Conservation (phyloP, 192 early-diverging fungal genomes). For the Backusella liffmaniae region DNA sequence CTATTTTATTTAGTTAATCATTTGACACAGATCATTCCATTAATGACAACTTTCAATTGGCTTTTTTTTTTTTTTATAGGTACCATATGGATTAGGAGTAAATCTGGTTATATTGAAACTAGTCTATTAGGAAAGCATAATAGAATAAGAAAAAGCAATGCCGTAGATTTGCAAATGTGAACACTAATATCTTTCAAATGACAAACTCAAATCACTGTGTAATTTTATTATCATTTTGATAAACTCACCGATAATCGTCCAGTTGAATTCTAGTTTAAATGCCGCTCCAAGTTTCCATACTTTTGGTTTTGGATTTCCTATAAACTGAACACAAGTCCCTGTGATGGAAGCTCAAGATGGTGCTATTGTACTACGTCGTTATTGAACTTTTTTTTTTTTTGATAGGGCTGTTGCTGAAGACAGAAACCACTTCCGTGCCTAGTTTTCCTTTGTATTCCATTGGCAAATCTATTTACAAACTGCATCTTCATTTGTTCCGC, state of each 20-base stretch:
- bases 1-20: not conserved
- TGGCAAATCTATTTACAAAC: not conserved
- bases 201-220: not conserved
- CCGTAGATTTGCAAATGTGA: not conserved
- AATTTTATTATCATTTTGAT: conserved; percentile 1
- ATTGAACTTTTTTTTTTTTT: not conserved
- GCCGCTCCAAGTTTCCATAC: not conserved
- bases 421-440: not conserved
- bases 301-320: not conserved
- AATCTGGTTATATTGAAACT: not conserved
- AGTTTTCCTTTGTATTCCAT: not conserved
- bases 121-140: not conserved
- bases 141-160: not conserved
- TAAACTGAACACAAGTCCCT: not conserved
- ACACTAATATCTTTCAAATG: not conserved
- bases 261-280: not conserved
- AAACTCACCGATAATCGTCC: conserved; percentile 5
- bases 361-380: not conserved
- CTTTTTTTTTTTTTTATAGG: not conserved
- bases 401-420: not conserved
- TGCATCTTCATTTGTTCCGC: not conserved
- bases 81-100: not conserved
- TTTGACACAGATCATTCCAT: not conserved
- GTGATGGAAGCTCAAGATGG: not conserved
- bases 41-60: not conserved